Evolutionary conservation across 169 alveolate genomes (phyloP).

Genomic region (Plasmodium yoelii): DNA sequence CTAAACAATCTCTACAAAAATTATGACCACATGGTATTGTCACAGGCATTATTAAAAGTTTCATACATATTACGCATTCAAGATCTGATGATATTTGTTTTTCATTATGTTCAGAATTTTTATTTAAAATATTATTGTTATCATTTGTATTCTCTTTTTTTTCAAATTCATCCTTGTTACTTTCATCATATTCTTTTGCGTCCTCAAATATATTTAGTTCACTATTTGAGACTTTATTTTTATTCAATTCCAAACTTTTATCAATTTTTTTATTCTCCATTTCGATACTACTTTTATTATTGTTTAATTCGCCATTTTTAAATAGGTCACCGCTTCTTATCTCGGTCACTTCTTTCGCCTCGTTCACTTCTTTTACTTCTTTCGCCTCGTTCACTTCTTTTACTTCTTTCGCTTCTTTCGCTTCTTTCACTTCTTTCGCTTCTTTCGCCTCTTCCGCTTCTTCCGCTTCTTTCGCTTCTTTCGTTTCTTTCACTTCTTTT

Average conservation of each 20-base stretch:
- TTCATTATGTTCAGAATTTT: background rate
- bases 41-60: conserved; percentile 82
- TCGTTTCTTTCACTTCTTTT: background rate
- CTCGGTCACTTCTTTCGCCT: too few relatives aligned
- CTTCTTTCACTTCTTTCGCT: background rate
- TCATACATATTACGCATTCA: conserved; percentile 81
- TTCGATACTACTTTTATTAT: too few relatives aligned
- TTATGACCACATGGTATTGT: conserved; percentile 88
- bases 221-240: too few relatives aligned
- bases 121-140: too few relatives aligned
- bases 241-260: too few relatives aligned
- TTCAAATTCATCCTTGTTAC: background rate
- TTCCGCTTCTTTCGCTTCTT: background rate
- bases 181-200: background rate
- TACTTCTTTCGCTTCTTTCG: background rate
- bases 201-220: background rate
- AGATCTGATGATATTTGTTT: conserved; percentile 45
- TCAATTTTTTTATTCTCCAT: too few relatives aligned
- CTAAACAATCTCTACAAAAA: conserved; percentile 84
- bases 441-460: background rate
- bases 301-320: background rate
- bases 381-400: background rate
- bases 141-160: background rate
- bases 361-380: background rate
- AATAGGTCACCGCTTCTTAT: background rate